These are phyloP conservation scores for Nannizzia gypsea DNA, from an alignment of 2,329 filamentous ascomycete species.

Conservation along the genomic window DNA sequence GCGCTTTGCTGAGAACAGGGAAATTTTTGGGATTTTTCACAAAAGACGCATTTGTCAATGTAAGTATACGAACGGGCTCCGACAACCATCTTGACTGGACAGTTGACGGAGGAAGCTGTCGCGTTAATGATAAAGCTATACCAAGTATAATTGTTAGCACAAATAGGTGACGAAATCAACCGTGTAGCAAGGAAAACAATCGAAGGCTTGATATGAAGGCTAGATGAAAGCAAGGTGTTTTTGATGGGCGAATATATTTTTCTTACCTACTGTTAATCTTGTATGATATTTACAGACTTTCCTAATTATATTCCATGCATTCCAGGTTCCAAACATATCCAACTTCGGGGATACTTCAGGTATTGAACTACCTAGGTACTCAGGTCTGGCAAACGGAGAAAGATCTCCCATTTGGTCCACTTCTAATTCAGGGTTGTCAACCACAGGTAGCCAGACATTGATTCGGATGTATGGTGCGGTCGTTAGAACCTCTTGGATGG, in stretches of 20 bases:
- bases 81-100: conserved; percentile 53
- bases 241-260: conserved; percentile 6
- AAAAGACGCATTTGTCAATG: conserved; percentile 43
- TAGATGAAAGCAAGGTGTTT: background rate
- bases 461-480: conserved; percentile 67
- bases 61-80: conserved; percentile 48
- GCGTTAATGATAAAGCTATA: conserved; percentile 47
- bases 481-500: conserved; percentile 65
- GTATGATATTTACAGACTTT: conserved; percentile 73
- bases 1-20: conserved; percentile 46
- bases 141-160: conserved; percentile 13
- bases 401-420: conserved; percentile 35
- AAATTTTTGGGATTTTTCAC: conserved; percentile 48
- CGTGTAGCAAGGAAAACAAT: background rate
- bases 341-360: conserved; percentile 37
- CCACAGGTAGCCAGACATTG: conserved; percentile 73
- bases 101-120: conserved; percentile 44
- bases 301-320: conserved; percentile 83
- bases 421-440: conserved; percentile 54
- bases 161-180: conserved; percentile 7
- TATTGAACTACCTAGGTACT: conserved; percentile 25
- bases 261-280: conserved; percentile 73
- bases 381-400: conserved; percentile 31
- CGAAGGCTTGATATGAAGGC: background rate
- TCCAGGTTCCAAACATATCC: conserved; percentile 73